A percentile compares a stretch with the other conserved stretches of the same genome.
phyloP scores from a whole-genome alignment of 371 early-diverging fungal species.

The Capillidium rhysosporum region DNA sequence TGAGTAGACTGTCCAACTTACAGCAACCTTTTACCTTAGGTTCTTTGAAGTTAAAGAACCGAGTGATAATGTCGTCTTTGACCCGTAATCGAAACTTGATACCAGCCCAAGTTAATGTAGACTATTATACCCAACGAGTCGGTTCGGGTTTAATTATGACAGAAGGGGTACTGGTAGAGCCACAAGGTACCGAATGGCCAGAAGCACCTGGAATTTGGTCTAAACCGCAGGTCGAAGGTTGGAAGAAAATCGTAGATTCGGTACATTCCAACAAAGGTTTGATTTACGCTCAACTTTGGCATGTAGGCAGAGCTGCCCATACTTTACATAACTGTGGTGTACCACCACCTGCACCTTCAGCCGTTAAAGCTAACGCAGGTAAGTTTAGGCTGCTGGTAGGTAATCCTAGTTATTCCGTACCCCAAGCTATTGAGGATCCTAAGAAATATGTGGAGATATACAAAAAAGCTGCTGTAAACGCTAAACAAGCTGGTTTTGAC shows the following conservation, averaged over 20 bases:
- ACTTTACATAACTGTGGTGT: constrained; percentile 3
- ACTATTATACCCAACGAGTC: constrained; percentile 35
- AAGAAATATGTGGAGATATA: not conserved
- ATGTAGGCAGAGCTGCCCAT: constrained; percentile 14
- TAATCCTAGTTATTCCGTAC: constrained; percentile 1
- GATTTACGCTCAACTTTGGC: constrained; percentile 37
- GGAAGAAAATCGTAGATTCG: constrained; percentile 29
- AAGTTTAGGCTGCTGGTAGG: not conserved
- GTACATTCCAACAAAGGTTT: constrained; percentile 30
- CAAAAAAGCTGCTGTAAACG: constrained; percentile 3
- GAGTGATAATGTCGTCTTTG: constrained; percentile 28
- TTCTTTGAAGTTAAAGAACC: not conserved
- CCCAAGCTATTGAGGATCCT: constrained; percentile 6
- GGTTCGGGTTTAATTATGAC: constrained; percentile 25
- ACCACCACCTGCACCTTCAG: constrained; percentile 7
- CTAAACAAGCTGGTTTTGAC: constrained; percentile 28
- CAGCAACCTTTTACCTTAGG: not conserved
- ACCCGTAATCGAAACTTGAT: constrained; percentile 20
- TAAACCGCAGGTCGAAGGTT: constrained; percentile 25
- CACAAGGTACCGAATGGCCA: constrained; percentile 16
- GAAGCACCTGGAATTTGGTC: constrained; percentile 21
- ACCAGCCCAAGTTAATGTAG: constrained; percentile 19
- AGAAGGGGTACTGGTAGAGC: constrained; percentile 24
- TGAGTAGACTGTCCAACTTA: not conserved
- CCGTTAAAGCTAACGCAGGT: not conserved